phyloP scores from a whole-genome alignment of 2,329 filamentous ascomycete species.

The Arthrobotrys sphaeroides region DNA sequence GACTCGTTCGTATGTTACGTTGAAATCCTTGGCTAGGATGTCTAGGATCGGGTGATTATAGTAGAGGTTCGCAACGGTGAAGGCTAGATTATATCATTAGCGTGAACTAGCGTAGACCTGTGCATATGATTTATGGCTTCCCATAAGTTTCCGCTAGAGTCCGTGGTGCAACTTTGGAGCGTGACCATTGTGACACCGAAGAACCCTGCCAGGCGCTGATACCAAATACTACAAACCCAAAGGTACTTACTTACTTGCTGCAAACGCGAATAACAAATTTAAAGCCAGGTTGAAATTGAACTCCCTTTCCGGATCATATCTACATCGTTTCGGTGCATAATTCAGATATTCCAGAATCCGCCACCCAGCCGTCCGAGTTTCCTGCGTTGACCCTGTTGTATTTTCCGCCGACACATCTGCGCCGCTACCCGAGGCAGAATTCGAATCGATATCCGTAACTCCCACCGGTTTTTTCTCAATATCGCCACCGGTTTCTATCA shows the following conservation, averaged over 20 bases:
- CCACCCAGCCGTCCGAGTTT: neutral
- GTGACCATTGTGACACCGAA: conserved; percentile 7
- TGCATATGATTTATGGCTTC: neutral
- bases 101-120: conserved; percentile 31
- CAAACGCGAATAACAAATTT: conserved; percentile 76
- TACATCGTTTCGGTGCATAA: conserved; percentile 68
- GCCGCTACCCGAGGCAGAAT: conserved; percentile 29
- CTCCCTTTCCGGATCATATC: conserved; percentile 73
- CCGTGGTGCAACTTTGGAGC: neutral
- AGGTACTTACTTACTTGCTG: conserved; percentile 58
- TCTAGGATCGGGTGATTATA: conserved; percentile 84
- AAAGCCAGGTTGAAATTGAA: conserved; percentile 74
- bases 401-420: conserved; percentile 10
- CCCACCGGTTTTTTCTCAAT: conserved; percentile 31
- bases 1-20: conserved; percentile 74
- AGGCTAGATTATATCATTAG: conserved; percentile 63
- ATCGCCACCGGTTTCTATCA: conserved; percentile 19
- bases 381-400: conserved; percentile 42
- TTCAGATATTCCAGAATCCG: neutral
- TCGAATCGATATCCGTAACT: conserved; percentile 5
- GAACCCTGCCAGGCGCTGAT: neutral
- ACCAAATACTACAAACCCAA: neutral
- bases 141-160: neutral
- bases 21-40: conserved; percentile 75
- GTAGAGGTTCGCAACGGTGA: conserved; percentile 83